Conservation (phyloP, 352 stramenopile genomes). For the Globisporangium nunn region DNA sequence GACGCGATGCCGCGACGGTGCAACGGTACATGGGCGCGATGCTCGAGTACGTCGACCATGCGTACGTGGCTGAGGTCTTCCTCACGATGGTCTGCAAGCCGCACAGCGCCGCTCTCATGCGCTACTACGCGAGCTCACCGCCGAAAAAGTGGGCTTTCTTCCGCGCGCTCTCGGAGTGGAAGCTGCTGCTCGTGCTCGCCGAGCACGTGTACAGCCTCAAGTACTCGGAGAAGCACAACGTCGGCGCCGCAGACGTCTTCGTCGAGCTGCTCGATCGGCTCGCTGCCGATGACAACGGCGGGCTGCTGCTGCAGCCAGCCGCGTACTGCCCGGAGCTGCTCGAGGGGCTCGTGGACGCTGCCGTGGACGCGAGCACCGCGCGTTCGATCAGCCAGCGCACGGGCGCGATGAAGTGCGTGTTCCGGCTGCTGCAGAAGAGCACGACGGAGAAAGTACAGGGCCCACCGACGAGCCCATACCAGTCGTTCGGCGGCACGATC, state of each 20-base stretch:
- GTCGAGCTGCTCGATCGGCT: constrained; percentile 83
- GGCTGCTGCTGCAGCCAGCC: constrained; percentile 80
- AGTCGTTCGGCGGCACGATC: constrained; percentile 79
- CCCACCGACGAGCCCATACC: constrained; percentile 74
- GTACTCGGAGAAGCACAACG: constrained; percentile 61
- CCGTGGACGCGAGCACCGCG: constrained; percentile 28
- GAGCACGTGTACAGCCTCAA: constrained; percentile 64
- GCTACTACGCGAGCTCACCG: constrained; percentile 58
- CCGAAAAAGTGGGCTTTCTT: constrained; percentile 88
- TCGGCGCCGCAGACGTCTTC: constrained; percentile 84
- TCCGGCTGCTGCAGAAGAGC: constrained; percentile 70
- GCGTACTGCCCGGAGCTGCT: constrained; percentile 81
- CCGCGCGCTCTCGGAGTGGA: constrained; percentile 79
- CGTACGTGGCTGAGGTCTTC: constrained; percentile 81
- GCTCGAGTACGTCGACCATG: constrained; percentile 73
- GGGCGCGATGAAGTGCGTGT: constrained; percentile 79
- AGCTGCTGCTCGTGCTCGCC: constrained; percentile 78
- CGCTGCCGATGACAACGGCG: constrained; percentile 84
- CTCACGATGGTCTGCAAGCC: constrained; percentile 84
- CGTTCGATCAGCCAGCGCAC: constrained; percentile 57
- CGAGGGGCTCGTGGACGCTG: constrained; percentile 65
- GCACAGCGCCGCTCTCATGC: constrained; percentile 63
- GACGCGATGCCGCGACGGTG: constrained; percentile 45
- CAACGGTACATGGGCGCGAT: constrained; percentile 82
- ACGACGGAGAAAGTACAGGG: constrained; percentile 70